Percentiles rank a stretch among this genome's conserved stretches.
Evolutionary conservation across 2,329 filamentous ascomycete species (phyloP).

Genomic region (Pseudogymnoascus sp.): DNA sequence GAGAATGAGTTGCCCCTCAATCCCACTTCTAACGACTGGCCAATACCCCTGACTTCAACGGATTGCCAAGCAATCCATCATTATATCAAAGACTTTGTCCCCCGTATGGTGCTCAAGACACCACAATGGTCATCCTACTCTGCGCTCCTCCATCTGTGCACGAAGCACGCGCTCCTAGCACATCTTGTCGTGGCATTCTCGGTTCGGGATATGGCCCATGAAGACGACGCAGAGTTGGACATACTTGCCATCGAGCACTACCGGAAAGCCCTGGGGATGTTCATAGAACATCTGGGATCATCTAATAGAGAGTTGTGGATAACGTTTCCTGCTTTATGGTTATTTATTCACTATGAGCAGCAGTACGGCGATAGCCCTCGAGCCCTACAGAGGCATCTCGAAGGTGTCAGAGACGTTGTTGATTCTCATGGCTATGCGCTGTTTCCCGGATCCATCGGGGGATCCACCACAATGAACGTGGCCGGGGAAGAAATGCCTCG

Average conservation of each 20-base stretch:
- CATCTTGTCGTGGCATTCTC: slow-evolving; percentile 11
- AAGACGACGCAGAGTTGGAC: background rate
- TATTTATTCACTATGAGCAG: slow-evolving; percentile 15
- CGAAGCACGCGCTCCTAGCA: slow-evolving; percentile 11
- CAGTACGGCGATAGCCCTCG: slow-evolving; percentile 12
- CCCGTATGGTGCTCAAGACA: background rate
- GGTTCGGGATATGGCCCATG: slow-evolving; percentile 10
- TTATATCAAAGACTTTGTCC: background rate
- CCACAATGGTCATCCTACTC: slow-evolving; percentile 11
- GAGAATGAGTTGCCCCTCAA: background rate
- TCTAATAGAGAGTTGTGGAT: slow-evolving; percentile 11
- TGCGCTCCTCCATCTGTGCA: slow-evolving; percentile 5
- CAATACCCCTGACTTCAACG: background rate
- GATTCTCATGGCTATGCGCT: background rate
- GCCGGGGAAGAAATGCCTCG: background rate
- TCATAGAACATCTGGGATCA: slow-evolving; percentile 12
- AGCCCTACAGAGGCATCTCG: slow-evolving; percentile 13
- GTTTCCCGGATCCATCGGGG: background rate
- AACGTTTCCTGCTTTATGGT: slow-evolving; percentile 13
- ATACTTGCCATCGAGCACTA: slow-evolving; percentile 13
- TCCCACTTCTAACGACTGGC: background rate
- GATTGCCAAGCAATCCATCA: background rate
- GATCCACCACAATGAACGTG: background rate
- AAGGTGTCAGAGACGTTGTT: slow-evolving; percentile 11
- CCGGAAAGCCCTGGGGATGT: slow-evolving; percentile 6